Base-by-base conservation (phyloP, 2,329 filamentous ascomycete genomes). In the Apiospora aurea region DNA sequence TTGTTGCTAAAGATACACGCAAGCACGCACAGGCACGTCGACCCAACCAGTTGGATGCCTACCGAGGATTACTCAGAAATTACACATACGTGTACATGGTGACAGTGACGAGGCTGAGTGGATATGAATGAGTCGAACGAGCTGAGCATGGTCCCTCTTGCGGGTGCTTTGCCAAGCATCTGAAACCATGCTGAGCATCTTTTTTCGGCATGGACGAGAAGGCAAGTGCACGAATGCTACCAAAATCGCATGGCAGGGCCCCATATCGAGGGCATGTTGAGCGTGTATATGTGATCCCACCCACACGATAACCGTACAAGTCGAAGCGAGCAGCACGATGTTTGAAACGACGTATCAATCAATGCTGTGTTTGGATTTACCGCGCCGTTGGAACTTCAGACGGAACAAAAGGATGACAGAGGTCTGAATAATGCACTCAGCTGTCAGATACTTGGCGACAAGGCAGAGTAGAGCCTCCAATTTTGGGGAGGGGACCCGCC, bases 281-380 rank as follows among this genome's bases (percentile, higher is more conserved):
- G 24, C 41, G 34, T 41, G 51, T 57, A 61, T 61, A 61, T 61
- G 53, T 21, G 34, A 41, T 18, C 5, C 57, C 34, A 41, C 57
- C 18, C 34, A 41, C 34, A 64, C 34, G 57, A 41, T 41, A 41
- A 41, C n/a, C 57, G 34, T 38, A 41, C 57, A 64, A 64, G 57
- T 41, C 57, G 57, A 41, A 64, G 57, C 57, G 57, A 64, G 46
- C 46, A 38, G 46, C 46, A 41, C 57, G 18, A 64, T 64, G 57
- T 64, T 64, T 64, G 57, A 64, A 64, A 64, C 57, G 34, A 13
- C 21, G n/a, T 64, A 34, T 41, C 57, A n/a, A 64, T 64, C 57
- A 64, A n/a, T 64, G 57, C 34, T 24, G 11, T 8, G 57, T n/a
- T 64, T 2, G 18, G 29, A 34, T 57, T n/a, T 14, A 5, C 53